Percentiles rank a stretch among this genome's conserved stretches.
phyloP scores from a whole-genome alignment of 305 asterid species.

The Rubia tinctorum region DNA sequence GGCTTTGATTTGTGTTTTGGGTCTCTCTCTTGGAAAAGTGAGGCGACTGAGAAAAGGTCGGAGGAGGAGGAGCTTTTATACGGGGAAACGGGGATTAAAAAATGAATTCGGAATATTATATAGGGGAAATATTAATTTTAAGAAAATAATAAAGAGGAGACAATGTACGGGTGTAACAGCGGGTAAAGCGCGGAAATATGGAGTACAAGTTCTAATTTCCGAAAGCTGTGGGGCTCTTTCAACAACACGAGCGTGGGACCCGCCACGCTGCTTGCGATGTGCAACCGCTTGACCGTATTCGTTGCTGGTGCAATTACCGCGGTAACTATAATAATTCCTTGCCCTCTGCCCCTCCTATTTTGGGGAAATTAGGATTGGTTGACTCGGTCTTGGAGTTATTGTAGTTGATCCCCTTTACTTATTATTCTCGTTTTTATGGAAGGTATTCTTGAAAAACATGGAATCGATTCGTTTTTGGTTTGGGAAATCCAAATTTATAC shows the following conservation, averaged over 20 bases:
- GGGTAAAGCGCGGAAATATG: constrained; percentile 11
- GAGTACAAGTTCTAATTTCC: neutral
- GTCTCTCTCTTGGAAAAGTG: constrained; percentile 2
- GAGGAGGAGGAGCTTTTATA: neutral
- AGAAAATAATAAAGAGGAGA: neutral
- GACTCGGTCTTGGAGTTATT: neutral
- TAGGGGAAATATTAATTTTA: neutral
- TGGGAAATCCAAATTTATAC: no score
- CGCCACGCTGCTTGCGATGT: neutral
- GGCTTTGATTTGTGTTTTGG: neutral
- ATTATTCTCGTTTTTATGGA: neutral
- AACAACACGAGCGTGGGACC: neutral
- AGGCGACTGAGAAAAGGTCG: neutral
- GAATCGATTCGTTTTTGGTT: neutral
- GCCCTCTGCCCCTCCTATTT: neutral
- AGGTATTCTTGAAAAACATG: neutral
- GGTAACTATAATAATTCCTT: neutral
- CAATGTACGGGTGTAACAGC: neutral
- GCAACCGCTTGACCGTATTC: neutral
- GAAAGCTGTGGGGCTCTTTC: neutral
- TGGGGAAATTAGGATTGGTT: neutral
- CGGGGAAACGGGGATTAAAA: neutral
- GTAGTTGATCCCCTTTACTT: neutral
- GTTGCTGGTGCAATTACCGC: neutral
- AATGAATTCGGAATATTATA: neutral